phyloP scores from a whole-genome alignment of 352 stramenopile genomes.

The Peronospora tabacina region DNA sequence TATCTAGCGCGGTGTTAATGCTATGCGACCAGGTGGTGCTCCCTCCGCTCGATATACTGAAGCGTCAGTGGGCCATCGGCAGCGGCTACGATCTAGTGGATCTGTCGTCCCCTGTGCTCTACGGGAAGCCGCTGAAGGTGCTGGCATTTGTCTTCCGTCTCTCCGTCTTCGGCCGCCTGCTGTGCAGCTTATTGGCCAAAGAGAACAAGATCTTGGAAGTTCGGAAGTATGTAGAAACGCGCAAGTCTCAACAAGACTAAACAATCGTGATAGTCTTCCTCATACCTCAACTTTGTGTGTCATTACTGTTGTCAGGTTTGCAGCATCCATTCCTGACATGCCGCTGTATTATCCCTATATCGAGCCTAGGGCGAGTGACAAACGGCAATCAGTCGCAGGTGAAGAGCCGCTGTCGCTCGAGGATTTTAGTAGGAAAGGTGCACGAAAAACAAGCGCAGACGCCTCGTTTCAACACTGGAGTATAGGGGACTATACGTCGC shows the following conservation, averaged over 20 bases:
- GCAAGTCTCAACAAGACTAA: background rate
- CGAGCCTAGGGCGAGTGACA: slow-evolving; percentile 32
- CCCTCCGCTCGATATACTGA: slow-evolving; percentile 27
- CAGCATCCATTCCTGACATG: slow-evolving; percentile 51
- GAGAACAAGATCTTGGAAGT: slow-evolving; percentile 63
- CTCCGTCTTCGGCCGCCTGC: slow-evolving; percentile 40
- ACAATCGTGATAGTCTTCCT: background rate
- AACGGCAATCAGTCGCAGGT: slow-evolving; percentile 5
- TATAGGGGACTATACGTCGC: slow-evolving; percentile 60
- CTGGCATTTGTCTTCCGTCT: slow-evolving; percentile 39
- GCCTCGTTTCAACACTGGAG: slow-evolving; percentile 50
- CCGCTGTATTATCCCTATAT: slow-evolving; percentile 82
- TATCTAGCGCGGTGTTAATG: slow-evolving; percentile 43
- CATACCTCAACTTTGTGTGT: too few relatives aligned
- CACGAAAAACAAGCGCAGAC: slow-evolving; percentile 5
- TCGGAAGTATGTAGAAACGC: slow-evolving; percentile 24
- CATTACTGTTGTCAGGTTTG: slow-evolving; percentile 24
- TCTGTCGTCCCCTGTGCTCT: slow-evolving; percentile 43
- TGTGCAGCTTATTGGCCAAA: slow-evolving; percentile 38
- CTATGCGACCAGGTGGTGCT: slow-evolving; percentile 43
- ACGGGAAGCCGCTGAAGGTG: slow-evolving; percentile 41
- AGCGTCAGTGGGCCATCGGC: slow-evolving; percentile 27
- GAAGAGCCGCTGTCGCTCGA: slow-evolving; percentile 21
- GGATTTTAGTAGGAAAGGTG: slow-evolving; percentile 27
- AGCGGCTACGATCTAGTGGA: slow-evolving; percentile 46